Base-by-base conservation (phyloP, 1,139 yeast species). In the Lodderomyces metapsilosis region DNA sequence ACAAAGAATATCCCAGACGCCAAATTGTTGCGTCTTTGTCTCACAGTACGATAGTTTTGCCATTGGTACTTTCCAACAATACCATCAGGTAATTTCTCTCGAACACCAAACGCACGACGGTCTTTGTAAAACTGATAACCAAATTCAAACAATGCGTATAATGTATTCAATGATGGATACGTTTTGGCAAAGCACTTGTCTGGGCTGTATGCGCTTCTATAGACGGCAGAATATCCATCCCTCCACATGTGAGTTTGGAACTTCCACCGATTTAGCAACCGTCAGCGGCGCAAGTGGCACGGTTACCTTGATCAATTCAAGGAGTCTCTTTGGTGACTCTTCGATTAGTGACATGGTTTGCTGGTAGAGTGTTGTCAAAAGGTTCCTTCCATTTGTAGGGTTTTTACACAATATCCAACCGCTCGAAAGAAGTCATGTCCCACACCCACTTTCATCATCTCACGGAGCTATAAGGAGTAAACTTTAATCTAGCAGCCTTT, bases 1-100 rank as follows among this genome's bases (percentile, higher is more conserved):
- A 78, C 59, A 37, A 78, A 69, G 49, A 80, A 68, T 23, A 86
- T 53, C 9, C 94, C 95, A 3, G 87, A 65, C 4, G 89, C 94
- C 36, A 85, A 66, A 40, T 75, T 61, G 39, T 62, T 59, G 41
- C 76, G 71, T 40, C 82, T 66, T 36, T 57, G 49, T 24, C 64
- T 62, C 8, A 77, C 65, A 34, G 68, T 58, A 10, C 49, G 50
- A 53, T 73, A 83, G 8, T 75, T 58, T 48, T 74, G 68, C 62
- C 68, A 85, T 25, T 62, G 63, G 60, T 78, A 86, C 21, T 52
- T 51, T 38, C 64, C 71, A 38, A 69, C 68, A 5, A 74, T 62
- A n/a, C 68, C 74, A 43, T 71, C 71, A 39, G 69, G 67, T 36
- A 53, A 63, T 23, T 40, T 37, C 1, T 54, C 54, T 44, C 91